phyloP scores from a whole-genome alignment of 495 filamentous ascomycete species.

The Jackrogersella multiformis region DNA sequence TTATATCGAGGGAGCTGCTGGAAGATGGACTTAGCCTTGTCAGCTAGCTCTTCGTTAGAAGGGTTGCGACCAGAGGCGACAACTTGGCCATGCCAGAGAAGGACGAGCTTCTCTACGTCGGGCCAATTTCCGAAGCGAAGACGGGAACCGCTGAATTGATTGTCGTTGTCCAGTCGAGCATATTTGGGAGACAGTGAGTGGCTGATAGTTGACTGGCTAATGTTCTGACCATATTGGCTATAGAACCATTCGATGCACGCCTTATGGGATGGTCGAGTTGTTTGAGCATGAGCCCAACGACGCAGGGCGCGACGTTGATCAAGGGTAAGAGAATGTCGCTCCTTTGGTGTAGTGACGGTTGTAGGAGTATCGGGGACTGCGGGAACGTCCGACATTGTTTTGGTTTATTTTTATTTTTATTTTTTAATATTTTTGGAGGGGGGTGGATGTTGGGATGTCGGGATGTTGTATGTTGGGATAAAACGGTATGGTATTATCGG shows the following conservation, averaged over 20 bases:
- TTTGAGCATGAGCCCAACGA: slow-evolving; percentile 60
- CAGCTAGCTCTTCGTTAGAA: slow-evolving; percentile 62
- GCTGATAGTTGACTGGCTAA: slow-evolving; percentile 63
- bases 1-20: slow-evolving; percentile 60
- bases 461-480: neutral
- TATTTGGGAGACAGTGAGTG: slow-evolving; percentile 63
- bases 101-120: slow-evolving; percentile 63
- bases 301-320: slow-evolving; percentile 63
- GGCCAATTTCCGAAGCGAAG: slow-evolving; percentile 65
- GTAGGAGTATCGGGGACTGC: slow-evolving; percentile 37
- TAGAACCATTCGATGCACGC: slow-evolving; percentile 65
- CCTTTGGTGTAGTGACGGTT: slow-evolving; percentile 44
- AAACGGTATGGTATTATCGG: too few relatives aligned
- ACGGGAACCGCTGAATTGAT: slow-evolving; percentile 60
- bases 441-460: neutral
- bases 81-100: slow-evolving; percentile 60
- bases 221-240: slow-evolving; percentile 59
- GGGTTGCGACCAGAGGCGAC: slow-evolving; percentile 56
- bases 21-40: slow-evolving; percentile 62
- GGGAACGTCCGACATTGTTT: slow-evolving; percentile 44
- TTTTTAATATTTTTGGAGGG: too few relatives aligned
- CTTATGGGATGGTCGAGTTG: slow-evolving; percentile 59
- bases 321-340: slow-evolving; percentile 62
- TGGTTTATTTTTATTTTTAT: neutral
- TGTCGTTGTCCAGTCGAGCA: slow-evolving; percentile 61